phyloP scores from a whole-genome alignment of 2,329 filamentous ascomycete genomes.

The Fusarium longipes region DNA sequence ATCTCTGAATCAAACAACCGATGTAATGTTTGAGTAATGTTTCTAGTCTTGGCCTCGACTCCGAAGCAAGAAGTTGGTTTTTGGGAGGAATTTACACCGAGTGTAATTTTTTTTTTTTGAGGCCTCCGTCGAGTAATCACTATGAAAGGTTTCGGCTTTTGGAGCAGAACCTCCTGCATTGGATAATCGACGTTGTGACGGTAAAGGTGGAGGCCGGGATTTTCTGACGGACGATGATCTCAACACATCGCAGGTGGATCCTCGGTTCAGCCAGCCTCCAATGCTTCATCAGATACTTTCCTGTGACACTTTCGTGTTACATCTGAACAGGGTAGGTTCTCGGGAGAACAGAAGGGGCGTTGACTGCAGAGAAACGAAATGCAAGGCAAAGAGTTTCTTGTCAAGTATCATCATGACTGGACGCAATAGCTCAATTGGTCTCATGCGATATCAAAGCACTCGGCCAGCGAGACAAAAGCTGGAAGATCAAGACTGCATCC shows the following conservation, averaged over 20 bases:
- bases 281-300: not conserved
- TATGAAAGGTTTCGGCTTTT: constrained; percentile 12
- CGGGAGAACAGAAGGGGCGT: not conserved
- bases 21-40: not conserved
- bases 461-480: not conserved
- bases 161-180: constrained; percentile 12
- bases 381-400: not conserved
- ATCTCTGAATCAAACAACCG: not conserved
- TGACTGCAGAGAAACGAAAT: not conserved
- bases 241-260: constrained; percentile 27
- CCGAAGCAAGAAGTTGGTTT: not conserved
- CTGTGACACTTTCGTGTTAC: constrained; percentile 16
- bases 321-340: constrained; percentile 25
- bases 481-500: constrained; percentile 4
- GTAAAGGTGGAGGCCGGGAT: constrained; percentile 28
- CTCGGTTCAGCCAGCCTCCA: constrained; percentile 9
- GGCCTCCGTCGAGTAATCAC: not conserved
- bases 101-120: not conserved
- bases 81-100: not conserved
- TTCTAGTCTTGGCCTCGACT: not conserved
- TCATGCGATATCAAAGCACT: constrained; percentile 7
- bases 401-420: not conserved
- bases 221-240: constrained; percentile 24
- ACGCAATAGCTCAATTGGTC: not conserved
- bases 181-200: constrained; percentile 13